Evolutionary conservation across 2,329 filamentous ascomycete genomes (phyloP).

Genomic region (Stemphylium beticola): DNA sequence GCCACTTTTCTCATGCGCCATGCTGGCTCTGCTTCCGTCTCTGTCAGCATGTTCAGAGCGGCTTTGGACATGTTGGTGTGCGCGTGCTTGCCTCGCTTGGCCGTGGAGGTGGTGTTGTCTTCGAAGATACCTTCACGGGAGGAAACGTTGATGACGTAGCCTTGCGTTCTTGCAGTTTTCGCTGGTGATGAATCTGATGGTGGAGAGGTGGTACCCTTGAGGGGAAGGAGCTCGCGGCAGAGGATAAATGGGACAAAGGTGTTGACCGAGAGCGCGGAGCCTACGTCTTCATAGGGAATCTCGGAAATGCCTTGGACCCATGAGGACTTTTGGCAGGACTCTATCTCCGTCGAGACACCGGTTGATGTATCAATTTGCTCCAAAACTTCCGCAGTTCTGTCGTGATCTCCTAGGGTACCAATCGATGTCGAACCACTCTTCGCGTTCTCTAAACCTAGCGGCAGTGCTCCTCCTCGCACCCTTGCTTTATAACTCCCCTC

Average conservation of each 20-base stretch:
- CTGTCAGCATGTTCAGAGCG: conserved; percentile 23
- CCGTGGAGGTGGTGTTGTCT: background rate
- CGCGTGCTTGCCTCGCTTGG: conserved; percentile 18
- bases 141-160: conserved; percentile 23
- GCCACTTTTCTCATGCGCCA: conserved; percentile 9
- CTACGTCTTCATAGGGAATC: conserved; percentile 23
- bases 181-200: background rate
- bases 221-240: conserved; percentile 17
- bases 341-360: background rate
- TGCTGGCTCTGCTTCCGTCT: conserved; percentile 16
- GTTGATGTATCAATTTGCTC: background rate
- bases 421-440: background rate
- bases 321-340: conserved; percentile 15
- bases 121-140: conserved; percentile 26
- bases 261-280: conserved; percentile 22
- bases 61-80: conserved; percentile 26
- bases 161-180: conserved; percentile 4
- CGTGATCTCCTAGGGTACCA: background rate
- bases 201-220: conserved; percentile 6
- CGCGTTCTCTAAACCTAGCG: background rate
- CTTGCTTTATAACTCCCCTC: conserved; percentile 10
- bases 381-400: background rate
- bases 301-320: conserved; percentile 19
- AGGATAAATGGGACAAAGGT: conserved; percentile 22
- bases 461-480: conserved; percentile 7